These are phyloP conservation scores for Blumeria hordei DNA, from an alignment of 2,329 filamentous ascomycete species.

Conservation along the genomic window DNA sequence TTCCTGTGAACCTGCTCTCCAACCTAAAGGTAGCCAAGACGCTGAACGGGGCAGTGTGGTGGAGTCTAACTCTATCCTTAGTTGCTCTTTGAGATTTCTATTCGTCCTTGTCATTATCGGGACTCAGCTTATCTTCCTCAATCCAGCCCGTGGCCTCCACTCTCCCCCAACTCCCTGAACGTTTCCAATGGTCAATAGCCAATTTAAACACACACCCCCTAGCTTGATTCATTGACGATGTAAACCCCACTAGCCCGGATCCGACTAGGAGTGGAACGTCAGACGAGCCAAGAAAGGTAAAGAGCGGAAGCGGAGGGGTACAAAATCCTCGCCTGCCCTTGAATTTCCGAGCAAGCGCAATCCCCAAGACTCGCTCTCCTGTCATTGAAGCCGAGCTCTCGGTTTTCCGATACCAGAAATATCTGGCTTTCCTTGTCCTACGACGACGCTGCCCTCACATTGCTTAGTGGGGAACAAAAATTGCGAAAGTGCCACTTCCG, in stretches of 20 bases:
- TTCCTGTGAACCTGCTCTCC: no score
- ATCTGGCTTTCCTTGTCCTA: background rate
- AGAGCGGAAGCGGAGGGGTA: conserved; percentile 1
- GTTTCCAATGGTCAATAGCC: no score
- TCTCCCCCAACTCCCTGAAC: no score
- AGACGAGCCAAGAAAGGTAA: background rate
- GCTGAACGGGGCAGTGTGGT: no score
- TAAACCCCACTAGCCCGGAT: background rate
- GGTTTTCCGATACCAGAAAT: background rate
- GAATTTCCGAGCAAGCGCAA: background rate
- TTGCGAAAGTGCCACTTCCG: background rate
- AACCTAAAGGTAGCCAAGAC: no score
- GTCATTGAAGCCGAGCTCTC: background rate
- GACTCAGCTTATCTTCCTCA: no score
- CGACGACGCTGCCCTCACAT: background rate
- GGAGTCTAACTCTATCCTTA: no score
- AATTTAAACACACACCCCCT: no score
- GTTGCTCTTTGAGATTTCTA: no score
- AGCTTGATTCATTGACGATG: no score
- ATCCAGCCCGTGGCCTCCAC: no score
- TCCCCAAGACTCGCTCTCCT: background rate
- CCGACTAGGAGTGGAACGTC: conserved; percentile 1
- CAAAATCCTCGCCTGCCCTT: conserved; percentile 1
- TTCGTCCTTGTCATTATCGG: no score
- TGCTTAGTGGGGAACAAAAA: background rate